A percentile compares a stretch with the other conserved stretches of the same genome.
phyloP scores from a whole-genome alignment of 1,284 basidiomycete species.

The Trichosporon sp. region DNA sequence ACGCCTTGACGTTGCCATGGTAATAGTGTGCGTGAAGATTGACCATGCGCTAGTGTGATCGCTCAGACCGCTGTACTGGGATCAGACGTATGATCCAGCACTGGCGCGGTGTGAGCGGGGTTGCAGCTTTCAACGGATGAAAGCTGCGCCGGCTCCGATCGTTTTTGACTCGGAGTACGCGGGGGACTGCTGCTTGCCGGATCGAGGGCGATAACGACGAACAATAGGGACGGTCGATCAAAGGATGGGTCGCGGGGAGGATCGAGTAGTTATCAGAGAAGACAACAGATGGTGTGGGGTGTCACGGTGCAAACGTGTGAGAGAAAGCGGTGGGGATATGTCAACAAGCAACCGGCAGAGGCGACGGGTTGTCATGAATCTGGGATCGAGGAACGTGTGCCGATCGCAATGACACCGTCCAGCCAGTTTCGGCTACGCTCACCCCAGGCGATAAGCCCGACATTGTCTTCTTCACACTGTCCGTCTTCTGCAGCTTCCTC shows the following conservation, averaged over 20 bases:
- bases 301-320: not conserved
- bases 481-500: not conserved
- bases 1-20: conserved; percentile 71
- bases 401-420: not conserved
- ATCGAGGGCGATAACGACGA: not conserved
- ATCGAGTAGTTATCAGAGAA: not conserved
- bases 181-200: not conserved
- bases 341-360: not conserved
- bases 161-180: not conserved
- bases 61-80: conserved; percentile 11
- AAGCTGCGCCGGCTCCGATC: conserved; percentile 5
- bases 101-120: conserved; percentile 1
- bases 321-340: not conserved
- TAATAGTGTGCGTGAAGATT: conserved; percentile 72
- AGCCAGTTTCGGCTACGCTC: not conserved
- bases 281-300: not conserved
- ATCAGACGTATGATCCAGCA: not conserved
- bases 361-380: not conserved
- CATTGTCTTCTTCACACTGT: not conserved
- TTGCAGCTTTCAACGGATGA: conserved; percentile 3
- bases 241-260: not conserved
- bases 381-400: conserved; percentile 6
- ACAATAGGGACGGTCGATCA: not conserved
- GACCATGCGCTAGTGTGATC: conserved; percentile 40
- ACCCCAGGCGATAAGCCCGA: not conserved